A percentile compares a stretch with the other conserved stretches of the same genome.
Conservation (phyloP, 2,329 filamentous ascomycete species). For the Fusarium chaquense region DNA sequence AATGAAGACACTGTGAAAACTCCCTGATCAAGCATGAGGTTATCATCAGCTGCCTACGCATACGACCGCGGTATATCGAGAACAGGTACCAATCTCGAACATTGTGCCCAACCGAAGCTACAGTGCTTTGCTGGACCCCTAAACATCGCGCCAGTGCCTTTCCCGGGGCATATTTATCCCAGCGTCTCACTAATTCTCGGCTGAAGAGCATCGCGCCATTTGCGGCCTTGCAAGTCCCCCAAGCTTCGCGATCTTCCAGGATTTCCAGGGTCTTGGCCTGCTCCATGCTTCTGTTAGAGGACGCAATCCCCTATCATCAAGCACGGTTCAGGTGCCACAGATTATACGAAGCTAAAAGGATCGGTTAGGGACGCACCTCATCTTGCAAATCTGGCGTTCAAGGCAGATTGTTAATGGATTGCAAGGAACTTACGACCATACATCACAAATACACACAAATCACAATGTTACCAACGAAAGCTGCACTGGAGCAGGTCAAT, state of each 20-base stretch:
- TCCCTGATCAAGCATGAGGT: slow-evolving; percentile 16
- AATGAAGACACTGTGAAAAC: slow-evolving; percentile 44
- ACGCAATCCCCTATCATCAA: slow-evolving; percentile 8
- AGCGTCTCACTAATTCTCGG: slow-evolving; percentile 34
- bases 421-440: background rate
- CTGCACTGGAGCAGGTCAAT: slow-evolving; percentile 24
- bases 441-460: background rate
- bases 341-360: slow-evolving; percentile 28
- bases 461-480: slow-evolving; percentile 3
- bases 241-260: slow-evolving; percentile 29
- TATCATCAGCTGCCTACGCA: slow-evolving; percentile 16
- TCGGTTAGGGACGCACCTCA: slow-evolving; percentile 29
- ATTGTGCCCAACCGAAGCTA: background rate
- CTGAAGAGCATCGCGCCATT: slow-evolving; percentile 43
- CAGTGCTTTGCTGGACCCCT: slow-evolving; percentile 4
- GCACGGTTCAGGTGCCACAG: slow-evolving; percentile 30
- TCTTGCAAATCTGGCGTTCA: slow-evolving; percentile 10
- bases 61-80: background rate
- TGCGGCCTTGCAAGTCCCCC: slow-evolving; percentile 25
- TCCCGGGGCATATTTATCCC: slow-evolving; percentile 22
- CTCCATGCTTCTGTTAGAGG: slow-evolving; percentile 27
- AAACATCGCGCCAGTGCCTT: slow-evolving; percentile 6
- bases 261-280: slow-evolving; percentile 31
- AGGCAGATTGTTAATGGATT: background rate
- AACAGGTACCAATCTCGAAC: background rate